A percentile compares a stretch with the other conserved stretches of the same genome.
Evolutionary conservation across 106 monocot genomes (phyloP).

Genomic region (Hemerocallis citrina): DNA sequence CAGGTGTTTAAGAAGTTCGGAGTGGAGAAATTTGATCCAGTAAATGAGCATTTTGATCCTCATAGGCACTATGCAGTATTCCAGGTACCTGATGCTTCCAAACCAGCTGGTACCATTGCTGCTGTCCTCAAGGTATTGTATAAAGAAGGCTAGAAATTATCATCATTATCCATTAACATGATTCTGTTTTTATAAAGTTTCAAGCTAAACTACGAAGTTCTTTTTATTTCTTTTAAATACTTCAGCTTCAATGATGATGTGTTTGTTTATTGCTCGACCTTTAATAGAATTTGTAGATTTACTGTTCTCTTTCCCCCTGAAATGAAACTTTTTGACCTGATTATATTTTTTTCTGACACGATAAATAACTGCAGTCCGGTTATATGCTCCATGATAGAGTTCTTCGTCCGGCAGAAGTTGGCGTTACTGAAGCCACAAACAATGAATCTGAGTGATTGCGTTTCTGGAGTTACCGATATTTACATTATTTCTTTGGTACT

Average conservation of each 20-base stretch:
- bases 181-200: too few species aligned
- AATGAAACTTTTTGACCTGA: too few species aligned
- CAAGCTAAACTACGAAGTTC: too few species aligned
- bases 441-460: conserved; percentile 1
- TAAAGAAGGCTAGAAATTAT: too few species aligned
- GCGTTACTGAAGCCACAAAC: conserved; percentile 29
- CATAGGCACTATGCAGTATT: conserved; percentile 47
- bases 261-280: too few species aligned
- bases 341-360: too few species aligned
- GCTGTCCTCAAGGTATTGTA: conserved; percentile 55
- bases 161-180: too few species aligned
- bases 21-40: conserved; percentile 55
- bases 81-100: conserved; percentile 40
- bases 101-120: conserved; percentile 41
- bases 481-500: too few species aligned
- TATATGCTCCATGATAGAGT: conserved; percentile 66
- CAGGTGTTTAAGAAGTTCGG: conserved; percentile 58
- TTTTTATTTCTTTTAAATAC: too few species aligned
- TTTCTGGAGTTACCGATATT: too few species aligned
- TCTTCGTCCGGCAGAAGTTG: conserved; percentile 76
- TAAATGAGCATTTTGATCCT: conserved; percentile 50
- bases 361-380: conserved; percentile 27
- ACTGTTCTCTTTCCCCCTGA: neutral
- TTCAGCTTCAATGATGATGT: too few species aligned
- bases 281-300: neutral